phyloP scores from a whole-genome alignment of 805 yeast species.

The Cyberlindnera maritima region DNA sequence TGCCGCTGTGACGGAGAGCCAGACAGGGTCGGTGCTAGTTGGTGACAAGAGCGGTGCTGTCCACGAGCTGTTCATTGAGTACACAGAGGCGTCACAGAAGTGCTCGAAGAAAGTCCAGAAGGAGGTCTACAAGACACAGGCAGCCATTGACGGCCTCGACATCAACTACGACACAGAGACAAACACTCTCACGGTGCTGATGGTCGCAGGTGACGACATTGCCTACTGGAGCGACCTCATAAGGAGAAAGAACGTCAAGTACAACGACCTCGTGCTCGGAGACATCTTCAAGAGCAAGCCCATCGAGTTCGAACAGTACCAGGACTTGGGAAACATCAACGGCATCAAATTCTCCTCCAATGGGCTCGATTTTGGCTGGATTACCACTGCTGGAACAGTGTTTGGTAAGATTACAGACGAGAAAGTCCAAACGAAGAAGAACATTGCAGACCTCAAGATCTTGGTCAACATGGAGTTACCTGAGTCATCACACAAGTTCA shows the following conservation, averaged over 20 bases:
- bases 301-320: conserved; percentile 36
- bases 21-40: conserved; percentile 46
- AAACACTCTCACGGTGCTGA: conserved; percentile 16
- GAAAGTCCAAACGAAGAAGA: conserved; percentile 20
- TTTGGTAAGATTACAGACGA: conserved; percentile 35
- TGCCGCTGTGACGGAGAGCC: conserved; percentile 30
- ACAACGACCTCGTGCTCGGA: conserved; percentile 21
- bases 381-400: conserved; percentile 45
- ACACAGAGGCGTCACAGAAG: conserved; percentile 36
- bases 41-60: conserved; percentile 49
- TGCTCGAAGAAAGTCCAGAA: conserved; percentile 40
- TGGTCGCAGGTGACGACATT: conserved; percentile 32
- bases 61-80: conserved; percentile 45
- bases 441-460: conserved; percentile 35
- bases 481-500: conserved; percentile 30
- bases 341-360: conserved; percentile 32
- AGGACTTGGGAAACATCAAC: conserved; percentile 31
- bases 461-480: conserved; percentile 40
- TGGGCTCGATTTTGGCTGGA: conserved; percentile 40
- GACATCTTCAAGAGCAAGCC: conserved; percentile 27
- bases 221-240: conserved; percentile 27
- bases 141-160: conserved; percentile 29
- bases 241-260: conserved; percentile 21
- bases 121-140: conserved; percentile 31
- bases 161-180: conserved; percentile 11